A percentile compares a stretch with the other conserved stretches of the same genome.
Evolutionary conservation across 2,329 filamentous ascomycete species (phyloP).

Genomic region (Nannizziopsis barbatae): DNA sequence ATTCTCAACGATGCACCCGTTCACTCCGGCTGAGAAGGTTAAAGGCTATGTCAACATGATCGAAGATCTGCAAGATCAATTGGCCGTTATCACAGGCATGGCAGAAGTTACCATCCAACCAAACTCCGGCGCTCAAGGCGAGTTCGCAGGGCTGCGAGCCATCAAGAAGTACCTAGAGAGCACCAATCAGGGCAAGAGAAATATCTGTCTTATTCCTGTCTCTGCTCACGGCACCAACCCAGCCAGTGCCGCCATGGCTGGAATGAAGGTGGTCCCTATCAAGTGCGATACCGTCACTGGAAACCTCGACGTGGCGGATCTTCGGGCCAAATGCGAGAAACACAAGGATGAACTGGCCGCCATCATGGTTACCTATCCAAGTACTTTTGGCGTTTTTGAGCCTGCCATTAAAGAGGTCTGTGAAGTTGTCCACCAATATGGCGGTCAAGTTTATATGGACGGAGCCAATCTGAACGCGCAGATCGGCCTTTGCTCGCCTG

Average conservation of each 20-base stretch:
- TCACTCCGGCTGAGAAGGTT: constrained; percentile 53
- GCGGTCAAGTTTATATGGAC: constrained; percentile 96
- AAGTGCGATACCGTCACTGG: constrained; percentile 82
- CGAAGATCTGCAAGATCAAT: constrained; percentile 58
- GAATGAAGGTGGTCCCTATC: constrained; percentile 84
- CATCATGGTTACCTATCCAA: constrained; percentile 96
- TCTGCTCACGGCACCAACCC: constrained; percentile 95
- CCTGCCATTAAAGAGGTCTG: constrained; percentile 77
- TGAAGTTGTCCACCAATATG: constrained; percentile 71
- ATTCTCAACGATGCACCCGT: constrained; percentile 72
- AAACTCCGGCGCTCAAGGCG: constrained; percentile 91
- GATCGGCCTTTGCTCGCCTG: constrained; percentile 87
- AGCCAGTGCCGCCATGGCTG: constrained; percentile 87
- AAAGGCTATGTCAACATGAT: constrained; percentile 62
- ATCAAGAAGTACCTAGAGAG: constrained; percentile 76
- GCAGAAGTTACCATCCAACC: constrained; percentile 81
- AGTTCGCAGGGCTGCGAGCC: constrained; percentile 79
- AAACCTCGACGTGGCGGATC: constrained; percentile 76
- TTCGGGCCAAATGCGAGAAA: constrained; percentile 80
- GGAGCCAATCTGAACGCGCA: constrained; percentile 98
- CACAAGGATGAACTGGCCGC: constrained; percentile 75
- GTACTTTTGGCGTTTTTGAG: constrained; percentile 91
- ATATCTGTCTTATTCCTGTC: constrained; percentile 88
- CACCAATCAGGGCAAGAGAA: constrained; percentile 54
- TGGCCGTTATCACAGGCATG: constrained; percentile 79